A percentile compares a stretch with the other conserved stretches of the same genome.
Conservation (phyloP, 495 filamentous ascomycete genomes). For the Hypomontagnella submonticulosa region DNA sequence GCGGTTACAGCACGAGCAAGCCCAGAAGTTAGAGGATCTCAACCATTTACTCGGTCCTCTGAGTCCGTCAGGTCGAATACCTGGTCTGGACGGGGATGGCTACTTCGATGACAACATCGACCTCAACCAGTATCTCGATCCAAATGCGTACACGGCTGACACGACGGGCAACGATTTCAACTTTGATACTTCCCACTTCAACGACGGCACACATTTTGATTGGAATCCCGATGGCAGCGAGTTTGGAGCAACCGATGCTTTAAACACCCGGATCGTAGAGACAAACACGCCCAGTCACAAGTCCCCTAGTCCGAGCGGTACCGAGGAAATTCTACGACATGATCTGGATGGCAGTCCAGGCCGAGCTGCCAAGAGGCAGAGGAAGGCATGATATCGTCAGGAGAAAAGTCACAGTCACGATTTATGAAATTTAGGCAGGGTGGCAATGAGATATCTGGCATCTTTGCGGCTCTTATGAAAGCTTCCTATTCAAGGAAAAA, state of each 20-base stretch:
- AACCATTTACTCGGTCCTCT: constrained; percentile 77
- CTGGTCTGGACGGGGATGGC: constrained; percentile 68
- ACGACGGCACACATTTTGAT: constrained; percentile 33
- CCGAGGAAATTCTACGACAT: constrained; percentile 57
- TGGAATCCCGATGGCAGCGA: constrained; percentile 43
- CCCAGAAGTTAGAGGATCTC: constrained; percentile 75
- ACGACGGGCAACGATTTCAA: constrained; percentile 51
- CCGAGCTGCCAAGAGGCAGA: constrained; percentile 53
- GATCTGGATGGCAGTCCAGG: constrained; percentile 53
- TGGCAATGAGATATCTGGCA: background rate
- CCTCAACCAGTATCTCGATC: constrained; percentile 76
- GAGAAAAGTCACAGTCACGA: background rate
- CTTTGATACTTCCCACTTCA: constrained; percentile 48
- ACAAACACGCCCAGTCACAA: constrained; percentile 48
- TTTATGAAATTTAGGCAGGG: background rate
- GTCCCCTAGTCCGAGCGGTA: constrained; percentile 58
- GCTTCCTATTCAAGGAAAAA: background rate
- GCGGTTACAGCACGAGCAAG: constrained; percentile 78
- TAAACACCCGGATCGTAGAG: constrained; percentile 48
- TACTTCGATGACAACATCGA: constrained; percentile 66
- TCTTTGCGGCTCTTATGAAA: background rate
- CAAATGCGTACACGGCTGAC: constrained; percentile 65
- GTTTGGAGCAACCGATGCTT: constrained; percentile 34
- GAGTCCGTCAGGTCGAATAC: constrained; percentile 81
- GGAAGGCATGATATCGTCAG: constrained; percentile 40